Percentiles rank a stretch among this genome's conserved stretches.
phyloP scores from a whole-genome alignment of 768 basidiomycete species.

The Kwoniella europaea region DNA sequence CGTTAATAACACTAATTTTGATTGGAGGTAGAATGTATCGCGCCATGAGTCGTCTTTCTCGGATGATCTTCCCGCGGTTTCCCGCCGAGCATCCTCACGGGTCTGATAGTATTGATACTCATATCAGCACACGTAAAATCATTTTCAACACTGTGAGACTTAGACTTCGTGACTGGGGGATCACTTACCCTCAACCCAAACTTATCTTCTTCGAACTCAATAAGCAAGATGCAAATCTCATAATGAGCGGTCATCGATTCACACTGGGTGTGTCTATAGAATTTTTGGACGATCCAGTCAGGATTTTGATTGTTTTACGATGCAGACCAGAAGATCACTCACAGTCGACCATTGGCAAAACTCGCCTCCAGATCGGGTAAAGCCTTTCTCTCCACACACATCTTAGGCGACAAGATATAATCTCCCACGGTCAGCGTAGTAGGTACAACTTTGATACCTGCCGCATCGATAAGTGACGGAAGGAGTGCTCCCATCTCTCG shows the following conservation, averaged over 20 bases:
- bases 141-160: no score
- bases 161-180: background rate
- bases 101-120: constrained; percentile 45
- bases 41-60: constrained; percentile 60
- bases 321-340: constrained; percentile 56
- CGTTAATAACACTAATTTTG: constrained; percentile 88
- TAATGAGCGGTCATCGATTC: constrained; percentile 96
- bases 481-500: constrained; percentile 93
- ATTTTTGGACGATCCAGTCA: background rate
- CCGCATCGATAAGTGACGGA: constrained; percentile 85
- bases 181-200: constrained; percentile 77
- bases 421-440: constrained; percentile 93
- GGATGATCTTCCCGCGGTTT: constrained; percentile 33
- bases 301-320: no score
- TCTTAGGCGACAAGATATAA: constrained; percentile 92
- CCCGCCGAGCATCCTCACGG: constrained; percentile 53
- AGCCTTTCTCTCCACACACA: constrained; percentile 95
- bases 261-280: constrained; percentile 86
- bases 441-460: constrained; percentile 78
- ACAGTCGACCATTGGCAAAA: constrained; percentile 93
- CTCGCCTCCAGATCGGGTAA: constrained; percentile 88
- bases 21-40: constrained; percentile 71
- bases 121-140: background rate
- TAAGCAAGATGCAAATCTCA: constrained; percentile 87
- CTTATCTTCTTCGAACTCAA: constrained; percentile 98